Evolutionary conservation across 495 filamentous ascomycete species (phyloP), one percentile per base, ranked within the genome.

Genomic region (Entonaema liquescens): DNA sequence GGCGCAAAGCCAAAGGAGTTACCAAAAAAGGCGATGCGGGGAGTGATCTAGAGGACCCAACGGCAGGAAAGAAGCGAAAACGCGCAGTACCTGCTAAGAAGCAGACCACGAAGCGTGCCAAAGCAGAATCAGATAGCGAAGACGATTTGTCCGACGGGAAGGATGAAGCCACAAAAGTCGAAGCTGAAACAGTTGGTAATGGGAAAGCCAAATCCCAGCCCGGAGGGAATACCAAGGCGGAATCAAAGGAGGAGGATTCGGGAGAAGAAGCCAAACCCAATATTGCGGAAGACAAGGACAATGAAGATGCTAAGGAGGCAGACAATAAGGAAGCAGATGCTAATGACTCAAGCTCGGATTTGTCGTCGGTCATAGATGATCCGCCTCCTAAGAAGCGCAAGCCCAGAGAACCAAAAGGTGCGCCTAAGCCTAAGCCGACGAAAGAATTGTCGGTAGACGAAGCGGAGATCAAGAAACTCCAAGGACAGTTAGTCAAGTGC

Each of bases 401-500:
- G 62, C 53, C 72, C 12, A 68, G 54, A 57, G 70, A 68, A 25
- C 35, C 65, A 11, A 73, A 69, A 47, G 70, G 65, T 25, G 42
- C 58, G 13, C 23, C 70, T 19, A 73, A 68, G 42, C 50, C 70
- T 12, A 73, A 62, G 50, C 65, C 62, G 35, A 35, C 74, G 19
- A 77, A 85, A 59, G 88, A 90, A 9, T 71, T 83, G 6, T 86
- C 89, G 36, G 86, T 91, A 0, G 87, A 93, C 64, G 89, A 95
- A 42, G 88, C 85, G 8, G 91, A 95, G 79, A 93, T 98, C 78
- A 98, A 95, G 78, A 89, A 88, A n/a, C 85, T 99, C 15, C 95
- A 99, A 80, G 86, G 88, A 21, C 93, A 93, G 80, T 85, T 99
- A 29, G 73, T 91, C 44, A 98, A 97, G 81, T 99, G 95, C 74